Conservation (phyloP, 108 stramenopile genomes). For the Bacterosira constricta region DNA sequence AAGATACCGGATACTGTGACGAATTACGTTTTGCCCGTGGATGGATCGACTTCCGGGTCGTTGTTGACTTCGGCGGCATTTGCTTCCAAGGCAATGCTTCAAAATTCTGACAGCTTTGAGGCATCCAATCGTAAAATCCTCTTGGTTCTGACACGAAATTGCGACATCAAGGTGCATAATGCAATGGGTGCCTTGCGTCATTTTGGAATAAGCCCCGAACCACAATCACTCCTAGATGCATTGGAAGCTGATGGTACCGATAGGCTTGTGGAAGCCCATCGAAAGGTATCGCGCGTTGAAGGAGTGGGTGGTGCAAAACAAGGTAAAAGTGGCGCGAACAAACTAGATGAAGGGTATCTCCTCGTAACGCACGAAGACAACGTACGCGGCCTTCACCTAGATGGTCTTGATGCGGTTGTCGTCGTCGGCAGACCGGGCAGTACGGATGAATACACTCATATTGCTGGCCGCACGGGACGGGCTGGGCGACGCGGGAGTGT, state of each 20-base stretch:
- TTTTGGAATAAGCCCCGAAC: slow-evolving; percentile 77
- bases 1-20: slow-evolving; percentile 78
- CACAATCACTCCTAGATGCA: slow-evolving; percentile 73
- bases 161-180: slow-evolving; percentile 76
- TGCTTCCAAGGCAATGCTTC: slow-evolving; percentile 53
- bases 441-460: slow-evolving; percentile 95
- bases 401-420: slow-evolving; percentile 82
- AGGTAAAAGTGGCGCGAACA: slow-evolving; percentile 24
- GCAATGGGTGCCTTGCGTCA: slow-evolving; percentile 85
- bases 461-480: slow-evolving; percentile 94
- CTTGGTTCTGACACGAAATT: slow-evolving; percentile 75
- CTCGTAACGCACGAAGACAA: slow-evolving; percentile 90
- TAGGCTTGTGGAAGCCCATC: slow-evolving; percentile 74
- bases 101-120: slow-evolving; percentile 10
- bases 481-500: slow-evolving; percentile 80
- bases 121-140: slow-evolving; percentile 48
- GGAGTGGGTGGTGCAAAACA: slow-evolving; percentile 60
- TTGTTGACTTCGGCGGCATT: slow-evolving; percentile 74
- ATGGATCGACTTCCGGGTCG: slow-evolving; percentile 64
- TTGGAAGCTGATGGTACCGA: slow-evolving; percentile 80
- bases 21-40: slow-evolving; percentile 71
- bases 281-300: slow-evolving; percentile 74
- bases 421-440: slow-evolving; percentile 83
- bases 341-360: slow-evolving; percentile 57
- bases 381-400: slow-evolving; percentile 93